A percentile compares a stretch with the other conserved stretches of the same genome.
phyloP scores from a whole-genome alignment of 2,329 filamentous ascomycete genomes.

The Dactylellina drechsleri region DNA sequence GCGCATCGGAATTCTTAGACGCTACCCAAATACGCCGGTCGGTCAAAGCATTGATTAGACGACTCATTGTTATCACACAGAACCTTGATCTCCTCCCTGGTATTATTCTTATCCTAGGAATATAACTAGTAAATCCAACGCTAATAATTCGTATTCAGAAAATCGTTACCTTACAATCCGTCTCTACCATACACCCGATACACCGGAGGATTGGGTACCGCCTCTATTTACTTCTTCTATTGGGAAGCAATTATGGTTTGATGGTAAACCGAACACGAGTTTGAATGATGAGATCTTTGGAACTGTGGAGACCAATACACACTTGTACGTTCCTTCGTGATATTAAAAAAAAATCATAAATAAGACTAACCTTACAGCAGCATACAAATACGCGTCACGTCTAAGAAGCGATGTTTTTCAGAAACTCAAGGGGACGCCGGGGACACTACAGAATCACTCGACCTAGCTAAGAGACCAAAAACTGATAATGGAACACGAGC shows the following conservation, averaged over 20 bases:
- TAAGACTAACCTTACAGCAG: conserved; percentile 10
- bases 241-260: conserved; percentile 50
- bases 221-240: conserved; percentile 57
- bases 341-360: neutral
- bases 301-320: conserved; percentile 56
- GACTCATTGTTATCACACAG: conserved; percentile 57
- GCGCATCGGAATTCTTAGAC: conserved; percentile 16
- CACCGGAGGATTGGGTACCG: conserved; percentile 57
- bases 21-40: conserved; percentile 30
- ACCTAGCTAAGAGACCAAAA: neutral
- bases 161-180: conserved; percentile 59
- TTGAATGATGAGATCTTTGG: conserved; percentile 56
- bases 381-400: conserved; percentile 32
- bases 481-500: too few species aligned
- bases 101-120: conserved; percentile 17
- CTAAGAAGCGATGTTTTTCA: conserved; percentile 20
- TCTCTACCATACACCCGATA: conserved; percentile 57
- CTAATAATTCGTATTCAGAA: conserved; percentile 53
- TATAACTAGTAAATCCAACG: too few species aligned
- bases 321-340: conserved; percentile 52
- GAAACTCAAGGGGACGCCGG: neutral
- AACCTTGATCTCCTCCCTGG: conserved; percentile 57
- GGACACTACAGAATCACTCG: neutral
- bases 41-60: conserved; percentile 57
- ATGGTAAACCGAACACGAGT: conserved; percentile 24